Conservation (phyloP, 192 early-diverging fungal species). For the Radiomyces spectabilis region DNA sequence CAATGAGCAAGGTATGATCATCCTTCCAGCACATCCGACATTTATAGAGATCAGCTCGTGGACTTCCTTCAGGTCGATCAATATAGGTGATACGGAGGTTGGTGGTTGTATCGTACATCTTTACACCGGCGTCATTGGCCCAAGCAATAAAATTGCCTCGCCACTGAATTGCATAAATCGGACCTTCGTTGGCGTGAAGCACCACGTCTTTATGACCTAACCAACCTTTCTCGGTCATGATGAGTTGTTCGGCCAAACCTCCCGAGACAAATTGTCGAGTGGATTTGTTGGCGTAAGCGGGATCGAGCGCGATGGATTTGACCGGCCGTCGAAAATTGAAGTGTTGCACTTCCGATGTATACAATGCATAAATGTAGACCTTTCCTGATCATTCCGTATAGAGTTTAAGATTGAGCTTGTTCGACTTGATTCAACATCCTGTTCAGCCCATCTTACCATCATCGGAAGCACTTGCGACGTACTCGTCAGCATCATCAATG, state of each 20-base stretch:
- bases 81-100: constrained; percentile 78
- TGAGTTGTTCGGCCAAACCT: constrained; percentile 82
- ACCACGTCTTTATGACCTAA: constrained; percentile 74
- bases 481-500: constrained; percentile 83
- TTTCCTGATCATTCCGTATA: constrained; percentile 47
- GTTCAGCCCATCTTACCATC: too few species aligned
- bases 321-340: constrained; percentile 85
- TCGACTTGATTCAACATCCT: too few species aligned
- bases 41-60: constrained; percentile 72
- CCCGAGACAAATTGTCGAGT: constrained; percentile 83
- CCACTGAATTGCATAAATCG: constrained; percentile 86
- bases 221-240: constrained; percentile 91
- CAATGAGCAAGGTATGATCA: constrained; percentile 72
- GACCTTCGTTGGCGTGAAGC: constrained; percentile 84
- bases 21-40: constrained; percentile 85
- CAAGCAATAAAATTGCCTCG: constrained; percentile 79
- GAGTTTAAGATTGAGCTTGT: neutral
- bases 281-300: constrained; percentile 67
- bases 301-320: constrained; percentile 85
- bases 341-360: constrained; percentile 56
- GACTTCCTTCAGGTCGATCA: constrained; percentile 68
- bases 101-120: constrained; percentile 71
- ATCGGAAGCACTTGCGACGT: constrained; percentile 85
- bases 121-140: constrained; percentile 87
- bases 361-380: constrained; percentile 81